Evolutionary conservation across 2,329 filamentous ascomycete species (phyloP), one percentile per base, ranked within the genome.

Genomic region (Penicillium brevicompactum): DNA sequence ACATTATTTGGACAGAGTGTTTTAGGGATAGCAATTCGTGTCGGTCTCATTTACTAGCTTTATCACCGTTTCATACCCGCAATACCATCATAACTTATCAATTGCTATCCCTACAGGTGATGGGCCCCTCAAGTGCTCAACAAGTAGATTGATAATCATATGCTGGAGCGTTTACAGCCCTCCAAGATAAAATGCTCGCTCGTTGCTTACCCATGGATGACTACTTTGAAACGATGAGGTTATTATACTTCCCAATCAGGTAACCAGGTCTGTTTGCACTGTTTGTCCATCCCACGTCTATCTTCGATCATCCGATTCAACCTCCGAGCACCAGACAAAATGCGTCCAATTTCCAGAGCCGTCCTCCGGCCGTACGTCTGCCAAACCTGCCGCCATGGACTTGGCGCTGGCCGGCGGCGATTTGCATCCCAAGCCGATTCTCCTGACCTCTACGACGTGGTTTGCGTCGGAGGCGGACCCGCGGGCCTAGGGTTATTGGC

Each of bases 391-490:
- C 66, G 70, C 30, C 65, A 65, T 49, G 68, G 65, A 32, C 53
- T 62, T 34, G 62, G 60, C 27, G 56, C 62, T 16, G 53, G 60
- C 14, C 62, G 65, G 38, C 69, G 74, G 49, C 63, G 57, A 46
- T 74, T 75, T 46, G 68, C 65, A 2, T 73, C 74, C 22, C 69
- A 68, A 45, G 31, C 74, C 10, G 66, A 69, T 13, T 56, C 70
- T 49, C 85, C 86, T 10, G 90, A 95, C 62, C 87, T 96, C 67
- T 97, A 94, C 78, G 92, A 96, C 83, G 89, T 96, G 31, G 91
- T 96, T 59, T 94, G 91, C 67, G 89, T 96, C 51, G 92, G 92
- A 58, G 92, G 92, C 58, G 92, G 92, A 5, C 92, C 92, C 22
- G 92, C 92, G 43, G 93, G 93, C 52, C 81, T 99, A 55, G 95